Percentiles rank a stretch among this genome's conserved stretches.
Evolutionary conservation across 2,329 filamentous ascomycete genomes (phyloP).

Genomic region (Torrubiella hemipterigena): DNA sequence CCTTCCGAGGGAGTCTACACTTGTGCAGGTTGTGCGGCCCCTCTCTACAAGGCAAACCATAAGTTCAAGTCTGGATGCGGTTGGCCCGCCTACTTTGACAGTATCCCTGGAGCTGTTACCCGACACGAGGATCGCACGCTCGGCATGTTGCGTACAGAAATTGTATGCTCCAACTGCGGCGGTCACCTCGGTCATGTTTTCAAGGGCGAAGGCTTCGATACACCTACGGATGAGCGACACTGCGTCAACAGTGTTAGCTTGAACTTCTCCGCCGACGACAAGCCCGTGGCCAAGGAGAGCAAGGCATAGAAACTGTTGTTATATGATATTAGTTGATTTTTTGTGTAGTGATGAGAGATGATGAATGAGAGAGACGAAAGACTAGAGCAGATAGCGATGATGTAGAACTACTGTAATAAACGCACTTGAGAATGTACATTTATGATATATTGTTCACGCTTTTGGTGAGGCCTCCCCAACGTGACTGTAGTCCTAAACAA

Average conservation of each 20-base stretch:
- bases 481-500: too few relatives aligned
- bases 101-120: constrained; percentile 78
- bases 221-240: constrained; percentile 89
- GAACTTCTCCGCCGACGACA: constrained; percentile 62
- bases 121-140: constrained; percentile 65
- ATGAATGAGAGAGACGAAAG: too few relatives aligned
- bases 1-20: constrained; percentile 67
- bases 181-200: constrained; percentile 93
- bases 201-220: constrained; percentile 74
- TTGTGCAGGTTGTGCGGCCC: constrained; percentile 76
- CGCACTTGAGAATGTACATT: too few relatives aligned
- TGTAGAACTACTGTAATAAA: too few relatives aligned
- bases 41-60: constrained; percentile 83
- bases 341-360: too few relatives aligned
- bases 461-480: too few relatives aligned
- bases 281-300: constrained; percentile 27
- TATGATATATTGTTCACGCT: too few relatives aligned
- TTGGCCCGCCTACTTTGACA: constrained; percentile 97
- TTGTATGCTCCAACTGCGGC: constrained; percentile 88
- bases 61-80: constrained; percentile 97
- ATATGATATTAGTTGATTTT: too few relatives aligned
- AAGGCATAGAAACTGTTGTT: too few relatives aligned
- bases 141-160: constrained; percentile 83
- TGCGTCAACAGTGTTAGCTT: constrained; percentile 92
- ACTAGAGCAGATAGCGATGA: too few relatives aligned